Conservation (phyloP, 306 rosid species). For the Hylodesmum podocarpum region DNA sequence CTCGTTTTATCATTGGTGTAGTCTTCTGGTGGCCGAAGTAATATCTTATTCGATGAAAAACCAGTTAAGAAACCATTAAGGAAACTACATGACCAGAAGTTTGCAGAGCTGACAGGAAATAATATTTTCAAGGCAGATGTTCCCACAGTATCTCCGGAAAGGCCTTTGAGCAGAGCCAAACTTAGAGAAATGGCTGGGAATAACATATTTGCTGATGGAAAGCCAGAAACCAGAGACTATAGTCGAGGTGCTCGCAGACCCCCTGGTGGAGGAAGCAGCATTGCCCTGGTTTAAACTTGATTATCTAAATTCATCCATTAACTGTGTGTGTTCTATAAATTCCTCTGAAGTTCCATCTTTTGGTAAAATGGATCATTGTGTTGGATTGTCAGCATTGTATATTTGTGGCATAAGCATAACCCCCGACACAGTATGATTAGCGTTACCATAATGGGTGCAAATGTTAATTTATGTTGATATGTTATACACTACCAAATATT, state of each 20-base stretch:
- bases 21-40: constrained; percentile 84
- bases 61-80: constrained; percentile 49
- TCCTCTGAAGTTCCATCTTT: constrained; percentile 32
- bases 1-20: constrained; percentile 14
- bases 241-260: constrained; percentile 72
- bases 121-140: constrained; percentile 69
- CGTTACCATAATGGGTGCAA: constrained; percentile 8
- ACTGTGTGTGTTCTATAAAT: constrained; percentile 8
- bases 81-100: constrained; percentile 76
- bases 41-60: constrained; percentile 60
- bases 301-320: background rate
- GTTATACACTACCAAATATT: background rate
- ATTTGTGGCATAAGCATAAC: background rate
- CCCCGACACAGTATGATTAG: constrained; percentile 28
- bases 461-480: constrained; percentile 15
- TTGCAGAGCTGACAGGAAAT: constrained; percentile 78
- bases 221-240: constrained; percentile 60
- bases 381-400: constrained; percentile 30
- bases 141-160: constrained; percentile 64
- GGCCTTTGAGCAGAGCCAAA: constrained; percentile 65
- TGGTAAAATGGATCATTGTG: constrained; percentile 23
- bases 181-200: constrained; percentile 87
- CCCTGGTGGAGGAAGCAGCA: constrained; percentile 92
- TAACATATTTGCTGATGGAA: constrained; percentile 84
- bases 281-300: constrained; percentile 57